Base-by-base conservation (phyloP, 176 grass and related monocot genomes). In the Aechmea fasciata region DNA sequence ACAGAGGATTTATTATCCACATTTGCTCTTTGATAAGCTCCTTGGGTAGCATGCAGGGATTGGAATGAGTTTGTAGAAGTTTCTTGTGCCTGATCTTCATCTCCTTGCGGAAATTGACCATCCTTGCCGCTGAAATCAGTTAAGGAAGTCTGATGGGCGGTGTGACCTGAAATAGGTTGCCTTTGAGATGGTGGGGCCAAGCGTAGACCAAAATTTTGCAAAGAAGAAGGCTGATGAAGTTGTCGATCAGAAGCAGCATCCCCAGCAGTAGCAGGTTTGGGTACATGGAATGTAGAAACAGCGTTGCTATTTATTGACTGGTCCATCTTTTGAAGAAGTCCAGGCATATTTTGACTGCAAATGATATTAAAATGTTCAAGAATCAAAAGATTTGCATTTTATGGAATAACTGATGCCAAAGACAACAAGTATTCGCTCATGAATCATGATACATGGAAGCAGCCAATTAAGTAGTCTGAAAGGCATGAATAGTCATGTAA, bases 311-410 rank as follows among this genome's bases (percentile, higher is more conserved):
- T 61, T 41, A 28, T 61, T 61, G 75, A 77, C 52, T 62, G 66
- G 9, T 77, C 75, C 52, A 77, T 66, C 52, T 77, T 77, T 50
- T 68, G 53, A 49, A 77, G 65, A 69, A 77, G 75, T 18, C 69
- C 75, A 61, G 69, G 75, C 65, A 77, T 77, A 50, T 77, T 57
- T 48, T 77, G 51, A 52, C 75, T 77, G 65, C 75, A 66, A 66
- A 10, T 7, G 65, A 29, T 67, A 47, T 41, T 13, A 13, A 33
- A 9, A 7, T 51, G 64, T 23, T 59, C 13, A 55, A 67, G 64
- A 13, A 65, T 52, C 33, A 66, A 20, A 57, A 77, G 47, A 13
- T 28, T 13, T 10, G 5, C n/a, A 28, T n/a, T 49, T 50, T 51
- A 59, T 57, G 15, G 5, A 20, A 33, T 8, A 8, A 3, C 28